Conservation (phyloP, 106 monocot genomes). For the Amphibolis antarctica region DNA sequence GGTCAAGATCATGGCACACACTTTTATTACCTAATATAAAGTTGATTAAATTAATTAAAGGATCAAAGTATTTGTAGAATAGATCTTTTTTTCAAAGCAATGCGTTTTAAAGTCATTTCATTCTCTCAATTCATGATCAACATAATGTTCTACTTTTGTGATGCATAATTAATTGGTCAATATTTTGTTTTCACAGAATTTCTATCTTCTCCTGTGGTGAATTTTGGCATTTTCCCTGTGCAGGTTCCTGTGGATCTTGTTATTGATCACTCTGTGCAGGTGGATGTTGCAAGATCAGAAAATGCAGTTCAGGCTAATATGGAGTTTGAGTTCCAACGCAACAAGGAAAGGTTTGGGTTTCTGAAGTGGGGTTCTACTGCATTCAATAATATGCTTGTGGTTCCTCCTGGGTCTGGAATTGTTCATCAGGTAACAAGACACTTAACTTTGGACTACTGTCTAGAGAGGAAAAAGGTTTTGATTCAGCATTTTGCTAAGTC, state of each 20-base stretch:
- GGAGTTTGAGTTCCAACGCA: slow-evolving; percentile 75
- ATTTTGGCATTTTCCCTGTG: slow-evolving; percentile 4
- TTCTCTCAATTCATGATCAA: too few species aligned
- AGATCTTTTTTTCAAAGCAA: background rate
- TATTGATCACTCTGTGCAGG: slow-evolving; percentile 94
- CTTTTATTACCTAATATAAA: too few species aligned
- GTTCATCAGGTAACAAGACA: slow-evolving; percentile 72
- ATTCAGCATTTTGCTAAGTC: background rate
- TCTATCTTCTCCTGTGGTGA: background rate
- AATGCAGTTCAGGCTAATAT: slow-evolving; percentile 92
- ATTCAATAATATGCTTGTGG: slow-evolving; percentile 92
- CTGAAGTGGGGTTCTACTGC: slow-evolving; percentile 96
- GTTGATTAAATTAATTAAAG: too few species aligned
- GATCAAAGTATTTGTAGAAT: too few species aligned
- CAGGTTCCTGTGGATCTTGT: slow-evolving; percentile 95
- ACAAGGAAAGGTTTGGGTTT: slow-evolving; percentile 92
- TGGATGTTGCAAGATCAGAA: slow-evolving; percentile 76
- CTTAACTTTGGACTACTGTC: background rate
- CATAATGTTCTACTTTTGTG: too few species aligned
- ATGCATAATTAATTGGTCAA: background rate
- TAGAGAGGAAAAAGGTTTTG: background rate
- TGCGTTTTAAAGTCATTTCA: background rate
- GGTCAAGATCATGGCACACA: too few species aligned
- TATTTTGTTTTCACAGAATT: background rate
- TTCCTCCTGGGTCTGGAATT: slow-evolving; percentile 96